phyloP scores from a whole-genome alignment of 1,139 yeast genomes.

The Wickerhamiella infanticola region DNA sequence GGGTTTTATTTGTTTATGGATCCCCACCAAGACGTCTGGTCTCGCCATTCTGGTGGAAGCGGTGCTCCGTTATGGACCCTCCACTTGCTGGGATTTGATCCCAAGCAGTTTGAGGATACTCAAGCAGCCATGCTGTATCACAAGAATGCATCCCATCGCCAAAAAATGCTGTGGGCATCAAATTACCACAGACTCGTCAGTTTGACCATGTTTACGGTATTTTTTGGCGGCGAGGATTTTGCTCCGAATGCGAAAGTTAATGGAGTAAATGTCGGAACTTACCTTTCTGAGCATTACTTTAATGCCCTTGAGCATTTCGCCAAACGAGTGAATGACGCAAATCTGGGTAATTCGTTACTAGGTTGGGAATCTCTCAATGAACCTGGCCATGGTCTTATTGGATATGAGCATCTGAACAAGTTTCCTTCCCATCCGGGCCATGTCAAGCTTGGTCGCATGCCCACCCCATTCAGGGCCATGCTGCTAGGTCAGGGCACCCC shows the following conservation, averaged over 20 bases:
- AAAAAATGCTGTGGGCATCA: constrained; percentile 78
- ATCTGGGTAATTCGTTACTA: constrained; percentile 31
- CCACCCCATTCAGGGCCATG: constrained; percentile 22
- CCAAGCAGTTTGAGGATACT: constrained; percentile 36
- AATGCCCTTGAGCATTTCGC: constrained; percentile 43
- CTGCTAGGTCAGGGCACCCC: constrained; percentile 57
- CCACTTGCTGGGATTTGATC: constrained; percentile 73
- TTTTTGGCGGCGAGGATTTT: constrained; percentile 57
- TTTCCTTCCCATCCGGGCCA: constrained; percentile 15
- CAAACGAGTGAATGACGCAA: constrained; percentile 31
- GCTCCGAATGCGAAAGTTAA: constrained; percentile 58
- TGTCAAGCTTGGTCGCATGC: constrained; percentile 21
- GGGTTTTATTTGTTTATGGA: constrained; percentile 71
- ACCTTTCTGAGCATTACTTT: constrained; percentile 49
- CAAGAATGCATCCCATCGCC: constrained; percentile 7
- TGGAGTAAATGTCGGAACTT: constrained; percentile 64
- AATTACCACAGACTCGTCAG: constrained; percentile 64
- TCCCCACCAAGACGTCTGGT: constrained; percentile 91
- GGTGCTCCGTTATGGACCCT: constrained; percentile 92
- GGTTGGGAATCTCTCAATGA: constrained; percentile 86
- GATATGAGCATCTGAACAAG: constrained; percentile 15
- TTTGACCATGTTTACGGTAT: constrained; percentile 69
- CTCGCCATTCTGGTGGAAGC: constrained; percentile 71
- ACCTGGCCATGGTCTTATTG: constrained; percentile 38
- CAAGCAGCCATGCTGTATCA: constrained; percentile 16